Evolutionary conservation across 805 yeast species (phyloP).

Genomic region (Monosporozyma servazzii): DNA sequence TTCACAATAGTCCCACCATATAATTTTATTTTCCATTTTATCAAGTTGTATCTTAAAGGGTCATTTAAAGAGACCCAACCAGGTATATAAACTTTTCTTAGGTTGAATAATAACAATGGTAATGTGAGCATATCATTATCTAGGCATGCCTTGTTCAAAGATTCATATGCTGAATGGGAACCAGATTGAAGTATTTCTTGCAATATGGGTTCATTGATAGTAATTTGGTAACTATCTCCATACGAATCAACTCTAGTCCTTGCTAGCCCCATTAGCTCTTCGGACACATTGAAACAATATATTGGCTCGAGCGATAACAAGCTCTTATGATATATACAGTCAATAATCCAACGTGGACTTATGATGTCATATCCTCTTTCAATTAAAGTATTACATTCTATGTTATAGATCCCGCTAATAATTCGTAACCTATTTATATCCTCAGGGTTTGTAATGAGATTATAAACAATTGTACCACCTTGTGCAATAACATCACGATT

Average conservation of each 20-base stretch:
- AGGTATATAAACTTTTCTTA: conserved; percentile 30
- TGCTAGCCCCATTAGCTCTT: conserved; percentile 21
- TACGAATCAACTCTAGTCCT: conserved; percentile 40
- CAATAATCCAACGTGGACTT: conserved; percentile 63
- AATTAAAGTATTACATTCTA: conserved; percentile 32
- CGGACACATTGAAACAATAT: conserved; percentile 41
- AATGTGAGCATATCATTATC: conserved; percentile 3
- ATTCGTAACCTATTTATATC: conserved; percentile 15
- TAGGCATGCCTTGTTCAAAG: background rate
- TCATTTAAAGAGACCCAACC: conserved; percentile 3
- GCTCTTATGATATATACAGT: conserved; percentile 33
- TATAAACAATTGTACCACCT: conserved; percentile 43
- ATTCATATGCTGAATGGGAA: background rate
- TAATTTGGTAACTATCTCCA: conserved; percentile 49
- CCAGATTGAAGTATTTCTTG: background rate
- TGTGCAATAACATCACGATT: conserved; percentile 32
- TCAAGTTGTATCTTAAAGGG: conserved; percentile 6
- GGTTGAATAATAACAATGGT: conserved; percentile 31
- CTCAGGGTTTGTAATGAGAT: conserved; percentile 19
- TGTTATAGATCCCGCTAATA: conserved; percentile 34
- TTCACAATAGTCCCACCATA: conserved; percentile 38
- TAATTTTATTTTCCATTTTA: conserved; percentile 25
- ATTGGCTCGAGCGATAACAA: conserved; percentile 51
- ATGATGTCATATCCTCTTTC: conserved; percentile 52
- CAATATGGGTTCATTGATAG: background rate